A percentile compares a stretch with the other conserved stretches of the same genome.
Evolutionary conservation across 2,329 filamentous ascomycete genomes (phyloP).

Genomic region (Penicillium vulpinum): DNA sequence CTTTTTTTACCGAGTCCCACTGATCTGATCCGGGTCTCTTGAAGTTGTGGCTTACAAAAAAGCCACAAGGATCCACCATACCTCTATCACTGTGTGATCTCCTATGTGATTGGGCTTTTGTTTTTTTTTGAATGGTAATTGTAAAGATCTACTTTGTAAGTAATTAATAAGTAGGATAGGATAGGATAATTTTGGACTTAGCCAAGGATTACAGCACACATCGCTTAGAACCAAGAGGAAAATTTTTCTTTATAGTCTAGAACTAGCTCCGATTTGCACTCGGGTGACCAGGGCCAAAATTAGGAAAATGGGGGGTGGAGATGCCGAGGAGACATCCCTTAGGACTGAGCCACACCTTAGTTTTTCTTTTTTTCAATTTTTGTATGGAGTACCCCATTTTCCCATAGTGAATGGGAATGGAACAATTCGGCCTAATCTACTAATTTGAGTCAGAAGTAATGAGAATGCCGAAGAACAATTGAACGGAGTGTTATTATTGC

Average conservation of each 20-base stretch:
- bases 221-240: background rate
- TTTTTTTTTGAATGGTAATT: constrained; percentile 1
- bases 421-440: constrained; percentile 8
- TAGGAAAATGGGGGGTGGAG: constrained; percentile 14
- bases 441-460: constrained; percentile 2
- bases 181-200: background rate
- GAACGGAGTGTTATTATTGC: background rate
- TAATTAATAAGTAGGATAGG: background rate
- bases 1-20: constrained; percentile 15
- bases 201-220: background rate
- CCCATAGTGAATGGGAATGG: background rate
- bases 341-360: constrained; percentile 28
- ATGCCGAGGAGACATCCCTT: constrained; percentile 10
- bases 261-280: constrained; percentile 11
- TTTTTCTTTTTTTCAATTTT: no score
- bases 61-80: constrained; percentile 8
- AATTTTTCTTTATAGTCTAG: background rate
- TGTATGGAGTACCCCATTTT: no score
- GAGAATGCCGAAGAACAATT: background rate
- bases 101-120: constrained; percentile 10
- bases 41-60: constrained; percentile 15
- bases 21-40: constrained; percentile 19
- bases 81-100: no score
- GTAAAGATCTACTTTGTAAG: background rate
- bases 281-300: constrained; percentile 16